phyloP scores from a whole-genome alignment of 2,329 filamentous ascomycete genomes.

The Emydomyces testavorans region DNA sequence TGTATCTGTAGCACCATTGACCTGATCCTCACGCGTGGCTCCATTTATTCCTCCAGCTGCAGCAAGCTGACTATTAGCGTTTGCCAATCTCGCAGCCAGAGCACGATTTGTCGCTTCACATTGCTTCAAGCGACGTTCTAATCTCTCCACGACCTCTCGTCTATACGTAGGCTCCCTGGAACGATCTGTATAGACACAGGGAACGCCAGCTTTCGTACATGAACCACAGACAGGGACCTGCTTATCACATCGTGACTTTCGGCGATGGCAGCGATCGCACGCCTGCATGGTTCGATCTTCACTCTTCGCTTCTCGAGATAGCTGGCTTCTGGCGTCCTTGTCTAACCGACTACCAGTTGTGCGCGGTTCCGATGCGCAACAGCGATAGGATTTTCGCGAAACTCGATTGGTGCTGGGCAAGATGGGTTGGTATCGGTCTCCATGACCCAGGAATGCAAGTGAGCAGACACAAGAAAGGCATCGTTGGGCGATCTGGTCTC shows the following conservation, averaged over 20 bases:
- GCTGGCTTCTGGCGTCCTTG: constrained; percentile 1
- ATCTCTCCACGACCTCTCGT: constrained; percentile 27
- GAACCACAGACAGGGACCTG: constrained; percentile 27
- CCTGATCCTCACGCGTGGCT: neutral
- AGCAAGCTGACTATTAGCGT: constrained; percentile 10
- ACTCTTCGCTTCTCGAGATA: neutral
- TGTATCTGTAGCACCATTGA: neutral
- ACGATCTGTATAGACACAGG: constrained; percentile 22
- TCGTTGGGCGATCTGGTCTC: constrained; percentile 4
- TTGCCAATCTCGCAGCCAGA: constrained; percentile 13
- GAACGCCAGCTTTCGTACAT: constrained; percentile 27
- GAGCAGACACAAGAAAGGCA: neutral
- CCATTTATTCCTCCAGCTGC: neutral
- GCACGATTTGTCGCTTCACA: constrained; percentile 15
- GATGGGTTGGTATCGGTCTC: constrained; percentile 9
- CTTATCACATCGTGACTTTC: constrained; percentile 36
- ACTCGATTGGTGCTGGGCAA: constrained; percentile 8
- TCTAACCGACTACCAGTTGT: constrained; percentile 1
- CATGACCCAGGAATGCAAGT: constrained; percentile 10
- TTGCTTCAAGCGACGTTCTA: constrained; percentile 26
- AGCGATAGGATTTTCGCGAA: constrained; percentile 5
- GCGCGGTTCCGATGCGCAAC: neutral
- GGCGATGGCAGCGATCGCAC: constrained; percentile 34
- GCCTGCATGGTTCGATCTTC: constrained; percentile 18
- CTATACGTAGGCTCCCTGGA: constrained; percentile 24